A percentile compares a stretch with the other conserved stretches of the same genome.
phyloP scores from a whole-genome alignment of 768 basidiomycete genomes.

The Boletus sp. region DNA sequence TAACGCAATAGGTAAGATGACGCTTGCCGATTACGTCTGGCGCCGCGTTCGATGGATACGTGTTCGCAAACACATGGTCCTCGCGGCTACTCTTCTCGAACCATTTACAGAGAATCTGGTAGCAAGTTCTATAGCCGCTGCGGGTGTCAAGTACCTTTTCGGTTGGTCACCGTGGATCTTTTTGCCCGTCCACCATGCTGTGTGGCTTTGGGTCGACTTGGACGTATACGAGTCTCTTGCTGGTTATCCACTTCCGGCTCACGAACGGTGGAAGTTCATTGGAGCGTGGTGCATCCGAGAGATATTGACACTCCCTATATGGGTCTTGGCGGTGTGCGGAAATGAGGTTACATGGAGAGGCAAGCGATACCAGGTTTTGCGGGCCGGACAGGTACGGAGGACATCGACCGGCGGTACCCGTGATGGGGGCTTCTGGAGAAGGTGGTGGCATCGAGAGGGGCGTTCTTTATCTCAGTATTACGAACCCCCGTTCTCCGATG shows the following conservation, averaged over 20 bases:
- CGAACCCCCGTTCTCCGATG: constrained; percentile 12
- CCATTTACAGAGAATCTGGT: constrained; percentile 90
- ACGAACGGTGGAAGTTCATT: constrained; percentile 58
- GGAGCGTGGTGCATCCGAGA: constrained; percentile 81
- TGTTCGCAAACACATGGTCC: constrained; percentile 91
- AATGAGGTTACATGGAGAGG: constrained; percentile 89
- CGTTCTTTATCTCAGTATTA: constrained; percentile 16
- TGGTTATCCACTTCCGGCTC: constrained; percentile 54
- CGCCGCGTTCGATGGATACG: constrained; percentile 95
- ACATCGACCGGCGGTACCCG: constrained; percentile 18
- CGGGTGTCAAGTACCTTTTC: constrained; percentile 51
- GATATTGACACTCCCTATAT: constrained; percentile 84
- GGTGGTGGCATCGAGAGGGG: constrained; percentile 20
- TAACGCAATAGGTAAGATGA: constrained; percentile 88
- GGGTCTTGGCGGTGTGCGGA: constrained; percentile 77
- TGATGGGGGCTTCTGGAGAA: constrained; percentile 26
- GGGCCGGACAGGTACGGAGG: constrained; percentile 66
- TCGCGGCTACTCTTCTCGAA: constrained; percentile 82
- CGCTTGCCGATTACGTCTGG: constrained; percentile 79
- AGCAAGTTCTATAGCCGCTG: constrained; percentile 60
- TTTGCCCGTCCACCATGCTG: constrained; percentile 54
- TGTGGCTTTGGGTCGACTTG: constrained; percentile 80
- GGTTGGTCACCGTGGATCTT: constrained; percentile 54
- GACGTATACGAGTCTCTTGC: constrained; percentile 79
- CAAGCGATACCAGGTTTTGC: constrained; percentile 65